Evolutionary conservation across 495 filamentous ascomycete species (phyloP).

Genomic region (Penicillium atrosanguineum): DNA sequence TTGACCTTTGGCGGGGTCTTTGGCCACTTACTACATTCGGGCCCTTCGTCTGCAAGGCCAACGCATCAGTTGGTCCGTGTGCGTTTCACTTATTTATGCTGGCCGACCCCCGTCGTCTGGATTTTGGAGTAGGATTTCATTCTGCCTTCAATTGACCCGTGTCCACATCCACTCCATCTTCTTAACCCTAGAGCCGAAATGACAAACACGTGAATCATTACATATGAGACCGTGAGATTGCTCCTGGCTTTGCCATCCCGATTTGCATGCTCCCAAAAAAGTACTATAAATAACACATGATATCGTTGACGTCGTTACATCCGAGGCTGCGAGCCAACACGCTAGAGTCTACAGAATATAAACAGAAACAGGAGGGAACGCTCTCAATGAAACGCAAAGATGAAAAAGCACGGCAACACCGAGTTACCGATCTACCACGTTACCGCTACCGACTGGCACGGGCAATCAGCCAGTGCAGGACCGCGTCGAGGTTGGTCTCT

Average conservation of each 20-base stretch:
- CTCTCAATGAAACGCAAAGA: constrained; percentile 2
- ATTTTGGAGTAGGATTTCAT: neutral
- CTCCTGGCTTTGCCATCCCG: neutral
- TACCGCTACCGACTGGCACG: constrained; percentile 54
- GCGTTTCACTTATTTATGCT: constrained; percentile 12
- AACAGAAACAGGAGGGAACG: constrained; percentile 2
- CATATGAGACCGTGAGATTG: constrained; percentile 5
- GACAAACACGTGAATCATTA: constrained; percentile 1
- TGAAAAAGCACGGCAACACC: neutral
- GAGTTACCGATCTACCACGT: neutral
- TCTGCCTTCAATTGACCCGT: neutral
- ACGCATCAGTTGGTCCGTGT: constrained; percentile 29
- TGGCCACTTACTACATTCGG: constrained; percentile 6
- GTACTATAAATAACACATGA: constrained; percentile 4
- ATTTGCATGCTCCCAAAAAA: constrained; percentile 13
- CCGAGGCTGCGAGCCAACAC: constrained; percentile 22
- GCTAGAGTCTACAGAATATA: constrained; percentile 21
- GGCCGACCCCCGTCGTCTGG: neutral
- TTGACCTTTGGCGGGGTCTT: constrained; percentile 7
- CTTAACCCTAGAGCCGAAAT: neutral
- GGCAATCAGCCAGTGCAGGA: constrained; percentile 94
- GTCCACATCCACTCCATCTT: neutral
- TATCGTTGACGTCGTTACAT: constrained; percentile 23
- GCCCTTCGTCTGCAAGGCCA: constrained; percentile 20
- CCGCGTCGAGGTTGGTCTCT: constrained; percentile 96